phyloP scores from a whole-genome alignment of 2,329 filamentous ascomycete genomes.

The Tolypocladium paradoxum region DNA sequence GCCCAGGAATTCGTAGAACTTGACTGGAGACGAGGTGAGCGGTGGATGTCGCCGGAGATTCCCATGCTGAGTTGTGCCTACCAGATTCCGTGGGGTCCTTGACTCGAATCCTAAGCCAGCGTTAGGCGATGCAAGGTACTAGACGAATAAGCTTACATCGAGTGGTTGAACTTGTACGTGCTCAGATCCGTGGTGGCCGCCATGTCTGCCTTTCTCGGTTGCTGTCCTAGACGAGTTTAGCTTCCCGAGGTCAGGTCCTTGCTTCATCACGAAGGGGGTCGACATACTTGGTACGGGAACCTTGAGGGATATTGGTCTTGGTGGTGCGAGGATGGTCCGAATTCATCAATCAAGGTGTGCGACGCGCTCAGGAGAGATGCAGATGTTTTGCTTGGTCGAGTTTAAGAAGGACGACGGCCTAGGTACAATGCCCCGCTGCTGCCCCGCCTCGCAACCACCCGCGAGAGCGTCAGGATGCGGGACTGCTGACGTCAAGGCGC shows the following conservation, averaged over 20 bases:
- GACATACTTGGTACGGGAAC: conserved; percentile 1
- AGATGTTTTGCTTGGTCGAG: not conserved
- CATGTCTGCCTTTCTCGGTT: conserved; percentile 27
- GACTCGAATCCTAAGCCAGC: conserved; percentile 62
- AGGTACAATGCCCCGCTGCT: not conserved
- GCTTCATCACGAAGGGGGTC: not conserved
- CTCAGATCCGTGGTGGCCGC: conserved; percentile 60
- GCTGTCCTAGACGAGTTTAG: not conserved
- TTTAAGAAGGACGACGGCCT: no score
- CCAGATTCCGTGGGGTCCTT: conserved; percentile 81
- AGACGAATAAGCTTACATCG: conserved; percentile 50
- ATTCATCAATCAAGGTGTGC: no score
- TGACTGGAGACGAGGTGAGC: conserved; percentile 39
- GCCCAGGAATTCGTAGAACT: conserved; percentile 90
- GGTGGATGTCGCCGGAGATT: not conserved
- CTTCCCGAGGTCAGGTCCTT: not conserved
- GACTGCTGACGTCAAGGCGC: not conserved
- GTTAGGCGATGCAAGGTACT: conserved; percentile 2
- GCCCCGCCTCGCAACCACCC: not conserved
- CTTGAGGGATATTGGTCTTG: conserved; percentile 3
- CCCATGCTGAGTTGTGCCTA: conserved; percentile 21
- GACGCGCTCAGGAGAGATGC: not conserved
- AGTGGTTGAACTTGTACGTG: conserved; percentile 81
- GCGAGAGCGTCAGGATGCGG: not conserved
- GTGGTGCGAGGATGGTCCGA: conserved; percentile 6